These are phyloP conservation scores for Komagataella pastoris DNA, from an alignment of 805 yeast species.

Conservation along the genomic window DNA sequence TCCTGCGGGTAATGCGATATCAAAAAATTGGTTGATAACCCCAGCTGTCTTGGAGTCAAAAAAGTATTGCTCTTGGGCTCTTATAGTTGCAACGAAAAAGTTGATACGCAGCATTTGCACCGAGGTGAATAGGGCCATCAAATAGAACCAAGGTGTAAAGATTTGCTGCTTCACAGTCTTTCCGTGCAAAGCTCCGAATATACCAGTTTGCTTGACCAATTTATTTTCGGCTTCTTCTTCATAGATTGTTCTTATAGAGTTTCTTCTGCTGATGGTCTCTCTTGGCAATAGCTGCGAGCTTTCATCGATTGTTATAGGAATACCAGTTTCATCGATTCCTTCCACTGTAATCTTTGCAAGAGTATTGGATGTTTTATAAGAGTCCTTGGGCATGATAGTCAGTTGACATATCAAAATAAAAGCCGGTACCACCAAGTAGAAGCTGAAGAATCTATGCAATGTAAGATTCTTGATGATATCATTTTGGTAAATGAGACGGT, in stretches of 20 bases:
- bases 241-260: conserved; percentile 41
- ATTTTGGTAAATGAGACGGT: conserved; percentile 50
- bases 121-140: conserved; percentile 70
- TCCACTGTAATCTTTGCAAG: conserved; percentile 59
- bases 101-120: conserved; percentile 87
- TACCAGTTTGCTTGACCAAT: conserved; percentile 37
- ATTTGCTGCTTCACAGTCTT: conserved; percentile 24
- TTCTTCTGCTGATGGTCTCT: conserved; percentile 21
- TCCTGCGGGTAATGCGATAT: conserved; percentile 78
- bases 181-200: conserved; percentile 74
- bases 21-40: conserved; percentile 61
- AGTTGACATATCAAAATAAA: conserved; percentile 67
- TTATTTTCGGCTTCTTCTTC: conserved; percentile 54
- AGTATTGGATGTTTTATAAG: conserved; percentile 60
- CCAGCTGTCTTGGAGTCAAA: conserved; percentile 41
- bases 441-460: conserved; percentile 46
- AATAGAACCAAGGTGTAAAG: conserved; percentile 56
- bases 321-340: conserved; percentile 62
- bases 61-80: conserved; percentile 68
- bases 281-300: conserved; percentile 1
- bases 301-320: conserved; percentile 35
- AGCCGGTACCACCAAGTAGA: conserved; percentile 61
- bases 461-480: conserved; percentile 23
- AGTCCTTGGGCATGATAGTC: conserved; percentile 65
- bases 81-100: conserved; percentile 83